Percentiles rank a stretch among this genome's conserved stretches.
Conservation (phyloP, 345 rosid species). For the Gossypioides kirkii region DNA sequence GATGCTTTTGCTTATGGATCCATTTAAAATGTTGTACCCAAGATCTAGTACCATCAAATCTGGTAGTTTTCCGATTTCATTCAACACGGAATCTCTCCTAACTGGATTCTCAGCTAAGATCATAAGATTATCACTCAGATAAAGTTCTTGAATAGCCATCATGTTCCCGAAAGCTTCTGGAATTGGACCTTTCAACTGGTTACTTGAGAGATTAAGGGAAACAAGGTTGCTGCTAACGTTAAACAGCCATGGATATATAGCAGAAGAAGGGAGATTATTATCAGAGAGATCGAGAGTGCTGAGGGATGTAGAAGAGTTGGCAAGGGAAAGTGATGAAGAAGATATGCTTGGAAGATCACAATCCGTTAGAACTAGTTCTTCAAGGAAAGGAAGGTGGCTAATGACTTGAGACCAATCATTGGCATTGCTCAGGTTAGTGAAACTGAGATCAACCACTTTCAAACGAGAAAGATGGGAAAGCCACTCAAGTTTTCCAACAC, state of each 20-base stretch:
- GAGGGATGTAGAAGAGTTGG: background rate
- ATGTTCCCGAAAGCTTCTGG: background rate
- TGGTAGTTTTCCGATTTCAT: background rate
- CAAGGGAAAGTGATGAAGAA: background rate
- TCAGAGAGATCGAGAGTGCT: background rate
- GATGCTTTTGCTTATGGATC: background rate
- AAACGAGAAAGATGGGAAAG: background rate
- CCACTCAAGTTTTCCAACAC: background rate
- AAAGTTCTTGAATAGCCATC: background rate
- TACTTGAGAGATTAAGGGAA: background rate
- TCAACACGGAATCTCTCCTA: background rate
- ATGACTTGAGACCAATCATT: background rate
- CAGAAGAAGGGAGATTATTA: background rate
- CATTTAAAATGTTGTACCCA: background rate
- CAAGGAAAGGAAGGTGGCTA: background rate
- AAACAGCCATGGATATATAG: background rate
- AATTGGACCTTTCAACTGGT: background rate
- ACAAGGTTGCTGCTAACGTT: background rate
- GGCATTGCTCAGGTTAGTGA: background rate
- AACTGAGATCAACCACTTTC: background rate
- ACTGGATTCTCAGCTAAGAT: background rate
- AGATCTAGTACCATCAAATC: accelerated
- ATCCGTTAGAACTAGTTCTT: background rate
- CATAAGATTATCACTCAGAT: background rate
- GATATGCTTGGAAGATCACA: background rate